phyloP scores from a whole-genome alignment of 495 filamentous ascomycete genomes.

The Corynascus novoguineensis region DNA sequence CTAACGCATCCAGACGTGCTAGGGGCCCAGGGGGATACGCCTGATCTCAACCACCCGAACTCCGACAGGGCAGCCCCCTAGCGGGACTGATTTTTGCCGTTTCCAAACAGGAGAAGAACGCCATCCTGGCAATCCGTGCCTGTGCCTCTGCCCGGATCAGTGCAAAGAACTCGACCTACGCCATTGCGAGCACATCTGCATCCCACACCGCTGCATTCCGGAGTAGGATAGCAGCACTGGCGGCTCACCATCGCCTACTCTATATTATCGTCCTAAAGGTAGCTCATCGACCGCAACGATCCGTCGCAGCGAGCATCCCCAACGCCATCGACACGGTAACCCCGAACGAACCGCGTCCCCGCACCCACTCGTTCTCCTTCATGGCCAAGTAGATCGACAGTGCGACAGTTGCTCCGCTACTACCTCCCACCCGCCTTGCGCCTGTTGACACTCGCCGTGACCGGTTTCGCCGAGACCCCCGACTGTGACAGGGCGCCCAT shows the following conservation, averaged over 20 bases:
- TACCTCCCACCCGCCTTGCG: neutral
- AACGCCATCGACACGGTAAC: neutral
- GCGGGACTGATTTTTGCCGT: slow-evolving; percentile 22
- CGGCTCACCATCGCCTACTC: neutral
- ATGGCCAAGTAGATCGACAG: slow-evolving; percentile 4
- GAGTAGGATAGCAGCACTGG: neutral
- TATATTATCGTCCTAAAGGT: neutral
- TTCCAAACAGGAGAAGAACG: slow-evolving; percentile 7
- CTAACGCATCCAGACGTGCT: slow-evolving; percentile 21
- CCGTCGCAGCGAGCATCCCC: neutral
- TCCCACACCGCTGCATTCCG: neutral
- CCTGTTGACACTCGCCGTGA: neutral
- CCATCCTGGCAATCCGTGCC: slow-evolving; percentile 14
- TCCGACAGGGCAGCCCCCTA: slow-evolving; percentile 11
- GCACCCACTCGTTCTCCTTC: neutral
- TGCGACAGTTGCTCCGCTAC: neutral
- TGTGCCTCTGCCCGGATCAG: neutral
- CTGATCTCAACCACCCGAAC: slow-evolving; percentile 24
- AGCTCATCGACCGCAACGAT: neutral
- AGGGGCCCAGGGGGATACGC: slow-evolving; percentile 15
- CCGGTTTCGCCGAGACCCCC: neutral
- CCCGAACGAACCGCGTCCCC: neutral
- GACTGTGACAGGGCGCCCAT: neutral
- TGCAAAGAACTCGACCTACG: neutral
- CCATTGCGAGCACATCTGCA: neutral